Base-by-base conservation (phyloP, 106 monocot species). In the Acorus calamus region DNA sequence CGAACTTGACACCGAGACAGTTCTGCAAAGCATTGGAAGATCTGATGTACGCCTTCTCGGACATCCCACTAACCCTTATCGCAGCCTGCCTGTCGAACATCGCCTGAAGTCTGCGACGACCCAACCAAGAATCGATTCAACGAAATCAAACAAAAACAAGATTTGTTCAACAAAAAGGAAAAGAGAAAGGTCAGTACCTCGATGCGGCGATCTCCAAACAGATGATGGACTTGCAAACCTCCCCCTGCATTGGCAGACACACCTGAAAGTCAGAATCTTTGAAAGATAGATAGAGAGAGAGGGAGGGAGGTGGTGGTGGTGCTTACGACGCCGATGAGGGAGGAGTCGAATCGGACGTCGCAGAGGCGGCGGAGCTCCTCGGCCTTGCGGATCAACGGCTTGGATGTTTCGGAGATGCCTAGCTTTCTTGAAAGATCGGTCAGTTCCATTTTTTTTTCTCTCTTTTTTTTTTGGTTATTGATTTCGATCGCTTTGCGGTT, bases 1-100 rank as follows among this genome's bases (percentile, higher is more conserved):
- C 80, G 11, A 67, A 96, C 94, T 80, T 90, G 81, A 90, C 71
- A 8, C 90, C 90, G 53, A 96, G 73, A 11, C 86, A 79, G 61
- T 83, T 90, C 72, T 96, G 87, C 71, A 96, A 68, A n/a, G 79
- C 75, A 61, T 96, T 96, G 73, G 84, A 90, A 2, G 80, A 96
- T 58, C 87, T 79, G 53, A 80, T 85, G 69, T 96, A 96, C 3
- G 90, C 94, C 76, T 90, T 96, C 60, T 96, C 94, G 7, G 94
- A 96, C 89, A 90, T 84, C 52, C 94, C 90, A 49, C 89, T 86
- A 72, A 82, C 72, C 62, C 72, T 69, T n/a, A 94, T 79, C 6
- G 94, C 94, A 6, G 66, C 59, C 53, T 86, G 76, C 56, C 86
- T 65, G 50, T 94, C 89, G 44, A 94, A 89, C 52, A 89, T 52